phyloP scores from a whole-genome alignment of 768 basidiomycete species.

The Tricholoma saponaceum region DNA sequence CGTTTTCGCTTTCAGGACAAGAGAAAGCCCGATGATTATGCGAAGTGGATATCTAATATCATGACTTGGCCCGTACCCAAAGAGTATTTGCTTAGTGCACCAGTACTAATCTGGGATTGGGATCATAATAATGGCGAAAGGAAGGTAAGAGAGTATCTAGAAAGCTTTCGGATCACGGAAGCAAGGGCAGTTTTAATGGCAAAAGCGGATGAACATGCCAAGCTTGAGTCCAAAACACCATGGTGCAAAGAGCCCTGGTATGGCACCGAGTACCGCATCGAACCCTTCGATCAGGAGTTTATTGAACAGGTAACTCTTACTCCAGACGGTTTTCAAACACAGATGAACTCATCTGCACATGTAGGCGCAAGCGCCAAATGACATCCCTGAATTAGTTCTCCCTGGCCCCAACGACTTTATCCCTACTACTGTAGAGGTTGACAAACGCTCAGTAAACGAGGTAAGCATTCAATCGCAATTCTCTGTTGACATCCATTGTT shows the following conservation, averaged over 20 bases:
- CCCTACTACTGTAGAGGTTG: slow-evolving; percentile 79
- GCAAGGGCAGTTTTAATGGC: slow-evolving; percentile 77
- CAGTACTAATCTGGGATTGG: slow-evolving; percentile 73
- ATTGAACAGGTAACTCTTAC: slow-evolving; percentile 40
- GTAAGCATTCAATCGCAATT: slow-evolving; percentile 28
- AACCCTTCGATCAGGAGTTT: slow-evolving; percentile 62
- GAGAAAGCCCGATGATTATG: slow-evolving; percentile 74
- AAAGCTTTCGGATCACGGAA: slow-evolving; percentile 51
- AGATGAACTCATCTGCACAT: slow-evolving; percentile 1
- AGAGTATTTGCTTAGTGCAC: slow-evolving; percentile 68
- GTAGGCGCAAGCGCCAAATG: slow-evolving; percentile 63
- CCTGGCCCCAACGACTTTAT: slow-evolving; percentile 90
- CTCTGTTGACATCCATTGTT: not conserved
- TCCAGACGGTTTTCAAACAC: not conserved
- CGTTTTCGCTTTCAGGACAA: slow-evolving; percentile 89
- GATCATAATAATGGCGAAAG: slow-evolving; percentile 44
- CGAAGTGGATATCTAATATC: slow-evolving; percentile 65
- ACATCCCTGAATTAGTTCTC: slow-evolving; percentile 65
- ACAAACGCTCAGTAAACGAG: slow-evolving; percentile 64
- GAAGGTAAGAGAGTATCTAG: slow-evolving; percentile 60
- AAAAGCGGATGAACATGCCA: slow-evolving; percentile 59
- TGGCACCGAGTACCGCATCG: slow-evolving; percentile 82
- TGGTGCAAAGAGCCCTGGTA: slow-evolving; percentile 92
- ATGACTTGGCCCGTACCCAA: slow-evolving; percentile 82
- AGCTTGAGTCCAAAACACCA: slow-evolving; percentile 32